A percentile compares a stretch with the other conserved stretches of the same genome.
phyloP scores from a whole-genome alignment of 495 filamentous ascomycete genomes.

The Schizothecium vesticola region DNA sequence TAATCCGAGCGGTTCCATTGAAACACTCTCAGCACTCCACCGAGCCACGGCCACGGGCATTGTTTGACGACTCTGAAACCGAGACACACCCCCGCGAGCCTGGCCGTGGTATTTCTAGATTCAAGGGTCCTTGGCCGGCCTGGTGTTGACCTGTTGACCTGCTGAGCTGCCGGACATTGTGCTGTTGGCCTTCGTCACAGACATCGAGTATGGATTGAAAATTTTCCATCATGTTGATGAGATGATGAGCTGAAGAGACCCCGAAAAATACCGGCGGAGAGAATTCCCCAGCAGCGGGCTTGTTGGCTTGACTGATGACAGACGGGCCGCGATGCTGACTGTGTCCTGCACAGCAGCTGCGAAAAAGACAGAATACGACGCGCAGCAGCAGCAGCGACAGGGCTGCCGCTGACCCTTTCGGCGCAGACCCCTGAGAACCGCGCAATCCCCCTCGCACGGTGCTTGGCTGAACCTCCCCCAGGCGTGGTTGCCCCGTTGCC shows the following conservation, averaged over 20 bases:
- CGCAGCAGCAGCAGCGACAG: background rate
- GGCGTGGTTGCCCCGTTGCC: background rate
- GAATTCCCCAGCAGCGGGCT: no score
- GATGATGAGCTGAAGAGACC: background rate
- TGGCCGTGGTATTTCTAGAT: background rate
- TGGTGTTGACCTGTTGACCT: background rate
- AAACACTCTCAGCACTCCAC: slow-evolving; percentile 4
- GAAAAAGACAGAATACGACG: background rate
- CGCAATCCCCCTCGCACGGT: slow-evolving; percentile 13
- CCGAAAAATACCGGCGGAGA: background rate
- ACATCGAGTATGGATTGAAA: no score
- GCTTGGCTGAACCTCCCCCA: slow-evolving; percentile 11
- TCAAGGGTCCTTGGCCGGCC: slow-evolving; percentile 1
- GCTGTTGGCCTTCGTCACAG: background rate
- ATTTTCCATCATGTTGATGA: background rate
- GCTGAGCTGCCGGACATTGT: background rate
- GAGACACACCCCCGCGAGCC: slow-evolving; percentile 3
- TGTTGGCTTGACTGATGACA: background rate
- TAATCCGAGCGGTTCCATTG: slow-evolving; percentile 6
- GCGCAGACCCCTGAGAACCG: slow-evolving; percentile 10
- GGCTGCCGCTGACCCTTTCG: slow-evolving; percentile 9
- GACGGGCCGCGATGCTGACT: slow-evolving; percentile 9
- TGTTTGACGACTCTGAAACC: slow-evolving; percentile 10
- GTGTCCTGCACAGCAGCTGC: background rate
- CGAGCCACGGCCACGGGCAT: background rate